Conservation (phyloP, 83 land plant genomes). For the Picea abies region DNA sequence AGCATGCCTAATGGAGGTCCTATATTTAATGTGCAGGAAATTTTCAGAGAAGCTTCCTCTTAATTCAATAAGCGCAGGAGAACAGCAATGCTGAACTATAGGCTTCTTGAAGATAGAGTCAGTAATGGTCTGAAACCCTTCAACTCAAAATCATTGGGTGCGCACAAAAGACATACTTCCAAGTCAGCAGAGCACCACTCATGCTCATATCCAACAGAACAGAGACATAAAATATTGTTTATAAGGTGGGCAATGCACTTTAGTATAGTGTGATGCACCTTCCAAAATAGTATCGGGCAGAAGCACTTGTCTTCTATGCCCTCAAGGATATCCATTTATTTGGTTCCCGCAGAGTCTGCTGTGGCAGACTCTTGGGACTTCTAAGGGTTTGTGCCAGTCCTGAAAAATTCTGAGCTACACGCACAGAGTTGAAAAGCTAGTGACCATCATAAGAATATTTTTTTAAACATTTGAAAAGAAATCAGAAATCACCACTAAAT, state of each 20-base stretch:
- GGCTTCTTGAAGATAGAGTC: no score
- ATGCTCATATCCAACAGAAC: neutral
- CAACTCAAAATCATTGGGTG: no score
- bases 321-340: neutral
- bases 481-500: neutral
- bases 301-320: neutral
- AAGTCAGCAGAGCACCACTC: slow-evolving; percentile 12
- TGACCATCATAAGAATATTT: neutral
- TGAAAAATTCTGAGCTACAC: neutral
- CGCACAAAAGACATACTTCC: no score
- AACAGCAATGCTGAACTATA: no score
- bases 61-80: neutral
- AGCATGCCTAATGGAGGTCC: slow-evolving; percentile 13
- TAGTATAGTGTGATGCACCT: slow-evolving; percentile 1
- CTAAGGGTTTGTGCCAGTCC: neutral
- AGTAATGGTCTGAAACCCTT: no score
- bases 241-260: slow-evolving; percentile 4
- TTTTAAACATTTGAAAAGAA: neutral
- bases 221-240: slow-evolving; percentile 13
- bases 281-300: neutral
- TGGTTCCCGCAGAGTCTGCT: neutral
- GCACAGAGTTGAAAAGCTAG: neutral
- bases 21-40: neutral
- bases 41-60: slow-evolving; percentile 4
- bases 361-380: neutral